phyloP scores from a whole-genome alignment of 148 eudicot genomes.

The Vaccinium vitisidaea region DNA sequence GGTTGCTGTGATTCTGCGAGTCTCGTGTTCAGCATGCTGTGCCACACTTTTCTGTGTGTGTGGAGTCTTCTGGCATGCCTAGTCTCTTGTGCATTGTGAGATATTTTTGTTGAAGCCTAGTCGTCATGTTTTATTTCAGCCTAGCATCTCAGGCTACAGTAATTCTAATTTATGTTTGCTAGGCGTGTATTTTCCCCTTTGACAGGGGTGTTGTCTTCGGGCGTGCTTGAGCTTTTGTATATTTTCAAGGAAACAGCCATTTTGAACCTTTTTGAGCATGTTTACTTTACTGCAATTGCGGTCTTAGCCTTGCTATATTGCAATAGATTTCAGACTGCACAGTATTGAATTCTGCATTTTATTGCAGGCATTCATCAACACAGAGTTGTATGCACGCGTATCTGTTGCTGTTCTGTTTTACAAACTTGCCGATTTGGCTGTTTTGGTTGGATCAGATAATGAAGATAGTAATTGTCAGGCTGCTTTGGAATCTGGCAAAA shows the following conservation, averaged over 20 bases:
- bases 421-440: constrained; percentile 67
- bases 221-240: neutral
- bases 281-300: neutral
- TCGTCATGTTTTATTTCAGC: neutral
- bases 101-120: neutral
- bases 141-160: neutral
- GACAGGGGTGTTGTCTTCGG: neutral
- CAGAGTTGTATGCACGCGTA: constrained; percentile 96
- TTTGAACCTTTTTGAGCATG: neutral
- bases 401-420: constrained; percentile 87
- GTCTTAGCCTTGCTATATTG: neutral
- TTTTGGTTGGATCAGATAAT: constrained; percentile 34
- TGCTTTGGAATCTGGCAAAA: constrained; percentile 72
- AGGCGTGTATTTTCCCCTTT: neutral
- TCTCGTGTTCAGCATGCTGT: neutral
- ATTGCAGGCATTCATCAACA: constrained; percentile 76
- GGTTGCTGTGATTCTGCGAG: neutral
- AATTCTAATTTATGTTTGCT: neutral
- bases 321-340: neutral
- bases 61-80: neutral
- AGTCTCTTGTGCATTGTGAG: neutral
- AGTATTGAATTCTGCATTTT: neutral
- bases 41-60: neutral
- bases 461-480: constrained; percentile 43
- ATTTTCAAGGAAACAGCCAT: neutral